A percentile compares a stretch with the other conserved stretches of the same genome.
phyloP scores from a whole-genome alignment of 108 stramenopile species.

The Cyclotella cryptica region DNA sequence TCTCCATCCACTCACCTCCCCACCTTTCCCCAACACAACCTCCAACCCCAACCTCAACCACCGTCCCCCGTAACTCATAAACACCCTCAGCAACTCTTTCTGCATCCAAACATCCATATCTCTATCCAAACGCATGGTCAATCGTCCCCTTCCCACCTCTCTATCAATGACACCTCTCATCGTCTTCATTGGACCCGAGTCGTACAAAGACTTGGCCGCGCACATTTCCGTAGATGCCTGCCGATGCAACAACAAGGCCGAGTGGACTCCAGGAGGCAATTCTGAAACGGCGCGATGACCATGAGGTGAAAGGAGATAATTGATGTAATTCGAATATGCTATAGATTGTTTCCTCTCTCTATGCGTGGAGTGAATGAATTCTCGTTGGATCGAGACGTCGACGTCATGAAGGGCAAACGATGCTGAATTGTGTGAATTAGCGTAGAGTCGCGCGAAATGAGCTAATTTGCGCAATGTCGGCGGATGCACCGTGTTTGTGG shows the following conservation, averaged over 20 bases:
- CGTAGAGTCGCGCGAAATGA: background rate
- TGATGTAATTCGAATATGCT: conserved; percentile 81
- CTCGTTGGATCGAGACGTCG: background rate
- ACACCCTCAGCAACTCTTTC: conserved; percentile 65
- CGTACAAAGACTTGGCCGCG: conserved; percentile 46
- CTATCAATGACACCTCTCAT: conserved; percentile 55
- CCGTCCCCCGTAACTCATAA: conserved; percentile 86
- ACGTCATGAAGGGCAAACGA: background rate
- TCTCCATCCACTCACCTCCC: background rate
- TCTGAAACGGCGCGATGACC: background rate
- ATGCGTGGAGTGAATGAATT: conserved; percentile 7
- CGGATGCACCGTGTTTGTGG: background rate
- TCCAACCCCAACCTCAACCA: conserved; percentile 94
- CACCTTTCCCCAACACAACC: conserved; percentile 71
- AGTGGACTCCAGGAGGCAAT: background rate
- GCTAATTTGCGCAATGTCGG: background rate
- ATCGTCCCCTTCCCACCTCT: conserved; percentile 75
- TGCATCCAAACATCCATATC: conserved; percentile 88
- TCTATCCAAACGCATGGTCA: conserved; percentile 82
- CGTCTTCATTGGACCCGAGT: conserved; percentile 50
- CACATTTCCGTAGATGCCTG: conserved; percentile 40
- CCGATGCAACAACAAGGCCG: conserved; percentile 24
- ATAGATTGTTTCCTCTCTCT: conserved; percentile 85
- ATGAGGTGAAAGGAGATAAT: conserved; percentile 70
- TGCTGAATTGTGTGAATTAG: no score